phyloP scores from a whole-genome alignment of 768 basidiomycete species.

The Candolleomyces aberdarensis region DNA sequence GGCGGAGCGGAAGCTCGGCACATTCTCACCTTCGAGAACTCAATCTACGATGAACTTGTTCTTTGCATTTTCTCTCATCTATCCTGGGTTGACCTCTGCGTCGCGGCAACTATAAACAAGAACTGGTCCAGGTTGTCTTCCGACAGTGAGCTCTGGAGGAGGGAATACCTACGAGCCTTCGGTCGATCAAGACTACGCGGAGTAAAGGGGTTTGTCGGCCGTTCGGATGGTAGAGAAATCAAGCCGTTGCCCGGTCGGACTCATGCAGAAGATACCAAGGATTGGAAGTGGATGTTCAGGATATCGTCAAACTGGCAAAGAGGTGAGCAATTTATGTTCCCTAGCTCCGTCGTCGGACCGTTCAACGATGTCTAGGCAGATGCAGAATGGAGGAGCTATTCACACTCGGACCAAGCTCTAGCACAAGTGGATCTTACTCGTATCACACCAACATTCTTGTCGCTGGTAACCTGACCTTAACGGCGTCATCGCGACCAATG shows the following conservation, averaged over 20 bases:
- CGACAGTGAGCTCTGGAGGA: conserved; percentile 75
- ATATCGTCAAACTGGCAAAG: conserved; percentile 81
- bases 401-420: conserved; percentile 1
- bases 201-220: conserved; percentile 54
- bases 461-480: conserved; percentile 58
- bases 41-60: conserved; percentile 74
- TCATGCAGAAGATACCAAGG: conserved; percentile 36
- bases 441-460: conserved; percentile 46
- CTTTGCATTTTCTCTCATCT: conserved; percentile 73
- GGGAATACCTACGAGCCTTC: conserved; percentile 59
- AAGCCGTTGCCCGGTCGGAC: conserved; percentile 57
- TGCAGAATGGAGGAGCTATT: conserved; percentile 47
- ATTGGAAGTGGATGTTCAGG: conserved; percentile 88
- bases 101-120: conserved; percentile 55
- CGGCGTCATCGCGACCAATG: conserved; percentile 44
- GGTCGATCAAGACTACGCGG: conserved; percentile 70
- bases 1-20: conserved; percentile 10
- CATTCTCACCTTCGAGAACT: conserved; percentile 44
- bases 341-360: conserved; percentile 12
- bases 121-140: conserved; percentile 66
- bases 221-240: conserved; percentile 55
- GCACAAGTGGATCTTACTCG: conserved; percentile 6
- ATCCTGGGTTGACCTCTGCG: conserved; percentile 64
- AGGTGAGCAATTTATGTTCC: conserved; percentile 41
- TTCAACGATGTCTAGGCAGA: conserved; percentile 46